These are phyloP conservation scores for Adenanthera pavonina DNA, from an alignment of 306 rosid genomes.

Conservation along the genomic window DNA sequence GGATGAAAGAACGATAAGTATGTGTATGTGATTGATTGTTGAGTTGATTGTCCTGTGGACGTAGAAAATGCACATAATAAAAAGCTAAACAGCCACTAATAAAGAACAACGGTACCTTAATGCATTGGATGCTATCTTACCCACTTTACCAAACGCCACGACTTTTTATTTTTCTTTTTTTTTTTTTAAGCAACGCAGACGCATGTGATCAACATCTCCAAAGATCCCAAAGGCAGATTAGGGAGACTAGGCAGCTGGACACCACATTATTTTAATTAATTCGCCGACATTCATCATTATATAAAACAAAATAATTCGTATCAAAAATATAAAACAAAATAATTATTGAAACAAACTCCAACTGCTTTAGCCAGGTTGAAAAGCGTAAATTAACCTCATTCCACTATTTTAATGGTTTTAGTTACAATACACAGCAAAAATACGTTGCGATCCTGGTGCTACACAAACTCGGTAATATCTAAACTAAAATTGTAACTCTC, in stretches of 20 bases:
- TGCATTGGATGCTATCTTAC: constrained; percentile 47
- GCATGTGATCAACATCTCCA: constrained; percentile 30
- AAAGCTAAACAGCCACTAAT: neutral
- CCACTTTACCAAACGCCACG: constrained; percentile 31
- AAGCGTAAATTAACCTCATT: constrained; percentile 15
- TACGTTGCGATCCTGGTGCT: constrained; percentile 33
- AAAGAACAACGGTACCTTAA: neutral
- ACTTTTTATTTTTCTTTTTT: constrained; percentile 16
- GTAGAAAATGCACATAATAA: neutral
- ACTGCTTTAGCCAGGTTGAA: neutral
- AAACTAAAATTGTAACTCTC: constrained; percentile 43
- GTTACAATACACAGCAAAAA: constrained; percentile 28
- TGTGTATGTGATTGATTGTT: neutral
- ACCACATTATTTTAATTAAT: constrained; percentile 4
- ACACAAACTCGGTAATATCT: constrained; percentile 43
- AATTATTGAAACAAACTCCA: neutral
- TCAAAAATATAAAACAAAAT: neutral
- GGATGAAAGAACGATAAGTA: neutral
- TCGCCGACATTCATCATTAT: constrained; percentile 15
- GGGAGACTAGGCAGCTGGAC: constrained; percentile 27
- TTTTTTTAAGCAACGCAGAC: neutral
- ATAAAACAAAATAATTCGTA: neutral
- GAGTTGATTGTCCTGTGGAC: neutral
- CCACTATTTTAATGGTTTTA: neutral
- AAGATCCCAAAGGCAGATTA: constrained; percentile 7